These are phyloP conservation scores for Pestalotiopsis sp. DNA, from an alignment of 2,329 filamentous ascomycete genomes.

Conservation along the genomic window DNA sequence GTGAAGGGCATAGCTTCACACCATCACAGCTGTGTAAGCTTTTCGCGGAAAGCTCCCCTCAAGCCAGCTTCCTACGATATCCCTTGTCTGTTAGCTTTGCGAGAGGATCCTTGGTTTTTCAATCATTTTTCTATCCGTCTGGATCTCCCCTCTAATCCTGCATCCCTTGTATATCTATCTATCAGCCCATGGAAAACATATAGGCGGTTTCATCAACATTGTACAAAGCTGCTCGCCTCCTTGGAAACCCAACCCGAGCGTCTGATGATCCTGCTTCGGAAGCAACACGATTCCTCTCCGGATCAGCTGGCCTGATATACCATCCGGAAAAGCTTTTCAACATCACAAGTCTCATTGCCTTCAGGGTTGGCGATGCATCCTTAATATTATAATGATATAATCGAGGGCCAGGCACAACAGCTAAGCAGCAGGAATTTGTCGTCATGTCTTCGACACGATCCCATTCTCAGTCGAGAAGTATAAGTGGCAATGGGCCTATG, in stretches of 20 bases:
- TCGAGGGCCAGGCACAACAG: conserved; percentile 18
- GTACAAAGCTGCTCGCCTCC: neutral
- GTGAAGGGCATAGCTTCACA: conserved; percentile 1
- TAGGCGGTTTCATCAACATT: neutral
- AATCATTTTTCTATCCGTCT: neutral
- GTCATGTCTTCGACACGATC: conserved; percentile 34
- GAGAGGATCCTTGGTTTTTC: neutral
- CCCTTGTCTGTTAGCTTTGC: conserved; percentile 2
- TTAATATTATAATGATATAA: conserved; percentile 24
- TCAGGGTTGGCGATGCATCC: conserved; percentile 22
- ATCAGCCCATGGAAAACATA: neutral
- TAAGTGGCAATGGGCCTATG: conserved; percentile 25
- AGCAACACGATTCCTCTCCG: conserved; percentile 3
- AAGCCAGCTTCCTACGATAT: neutral
- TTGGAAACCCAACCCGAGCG: neutral
- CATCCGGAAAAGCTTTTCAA: neutral
- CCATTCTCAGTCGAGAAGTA: conserved; percentile 27
- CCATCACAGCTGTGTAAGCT: conserved; percentile 12
- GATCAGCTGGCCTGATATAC: conserved; percentile 14
- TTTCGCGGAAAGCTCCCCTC: conserved; percentile 5
- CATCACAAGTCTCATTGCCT: neutral
- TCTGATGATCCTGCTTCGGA: conserved; percentile 8
- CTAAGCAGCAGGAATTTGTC: conserved; percentile 20
- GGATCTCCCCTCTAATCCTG: neutral
- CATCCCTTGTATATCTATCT: neutral